A percentile compares a stretch with the other conserved stretches of the same genome.
phyloP scores from a whole-genome alignment of 2,329 filamentous ascomycete genomes.

The Xylariaceae sp. region DNA sequence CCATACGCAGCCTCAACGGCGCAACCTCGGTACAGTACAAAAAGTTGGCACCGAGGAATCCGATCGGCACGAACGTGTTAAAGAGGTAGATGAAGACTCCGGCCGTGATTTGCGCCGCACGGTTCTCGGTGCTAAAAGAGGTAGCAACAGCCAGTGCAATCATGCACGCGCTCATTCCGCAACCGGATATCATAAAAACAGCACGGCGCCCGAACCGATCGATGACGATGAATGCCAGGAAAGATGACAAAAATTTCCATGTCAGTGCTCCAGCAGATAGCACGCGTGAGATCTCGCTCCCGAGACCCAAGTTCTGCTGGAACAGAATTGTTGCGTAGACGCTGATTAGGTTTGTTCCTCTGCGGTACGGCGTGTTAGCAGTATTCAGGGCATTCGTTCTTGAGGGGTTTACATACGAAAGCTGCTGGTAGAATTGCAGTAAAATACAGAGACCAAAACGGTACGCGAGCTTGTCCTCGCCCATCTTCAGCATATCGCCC shows the following conservation, averaged over 20 bases:
- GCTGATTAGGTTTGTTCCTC: slow-evolving; percentile 45
- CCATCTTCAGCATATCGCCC: slow-evolving; percentile 44
- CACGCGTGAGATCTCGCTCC: slow-evolving; percentile 35
- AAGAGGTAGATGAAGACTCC: slow-evolving; percentile 48
- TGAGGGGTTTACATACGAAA: slow-evolving; percentile 29
- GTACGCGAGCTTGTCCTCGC: slow-evolving; percentile 47
- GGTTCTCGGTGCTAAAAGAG: slow-evolving; percentile 43
- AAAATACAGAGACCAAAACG: slow-evolving; percentile 48
- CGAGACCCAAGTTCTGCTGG: slow-evolving; percentile 38
- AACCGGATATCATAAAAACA: slow-evolving; percentile 49
- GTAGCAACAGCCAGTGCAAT: slow-evolving; percentile 48
- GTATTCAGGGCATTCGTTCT: neutral
- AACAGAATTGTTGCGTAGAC: slow-evolving; percentile 42
- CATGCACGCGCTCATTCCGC: slow-evolving; percentile 54
- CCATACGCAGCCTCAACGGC: slow-evolving; percentile 46
- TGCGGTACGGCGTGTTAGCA: slow-evolving; percentile 7
- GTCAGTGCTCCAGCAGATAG: slow-evolving; percentile 48
- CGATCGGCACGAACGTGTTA: slow-evolving; percentile 49
- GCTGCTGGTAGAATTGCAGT: slow-evolving; percentile 48
- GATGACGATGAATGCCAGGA: slow-evolving; percentile 47
- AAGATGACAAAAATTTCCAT: slow-evolving; percentile 46
- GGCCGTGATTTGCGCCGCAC: slow-evolving; percentile 45
- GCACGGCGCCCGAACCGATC: slow-evolving; percentile 47
- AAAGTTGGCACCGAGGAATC: slow-evolving; percentile 53
- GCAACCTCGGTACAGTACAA: slow-evolving; percentile 56